Evolutionary conservation across 179 eudicot species (phyloP), one percentile per base, ranked within the genome.

Genomic region (Heliamphora ciliata): DNA sequence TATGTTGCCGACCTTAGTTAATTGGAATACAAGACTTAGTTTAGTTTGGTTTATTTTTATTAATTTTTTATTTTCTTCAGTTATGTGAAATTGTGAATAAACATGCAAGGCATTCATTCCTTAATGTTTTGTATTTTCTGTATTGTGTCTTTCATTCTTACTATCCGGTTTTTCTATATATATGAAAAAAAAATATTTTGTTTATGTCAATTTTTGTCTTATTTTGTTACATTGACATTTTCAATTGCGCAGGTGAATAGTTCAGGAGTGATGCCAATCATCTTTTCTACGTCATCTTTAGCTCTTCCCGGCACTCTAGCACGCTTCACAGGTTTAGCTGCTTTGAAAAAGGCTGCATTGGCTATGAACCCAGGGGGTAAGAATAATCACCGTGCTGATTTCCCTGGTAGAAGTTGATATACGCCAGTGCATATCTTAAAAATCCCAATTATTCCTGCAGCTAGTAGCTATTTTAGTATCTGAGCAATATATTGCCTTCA

Each of bases 251-350:
- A 95, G 98, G 98, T 95, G 82, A 95, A 95, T 80, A 94, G 98
- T 84, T 90, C 98, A 50, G 98, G 98, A 83, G 98, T 95, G 75
- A 95, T 95, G 98, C 98, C 98, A 81, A 95, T 95, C 79, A 95
- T 95, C 82, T 95, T 95, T 85, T 95, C 98, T 13, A 94, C 98
- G 21, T 95, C 98, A 78, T 92, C 98, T 51, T 86, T 95, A 86
- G 91, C 98, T 82, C 98, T 95, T 89, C 98, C 98, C 3, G 97
- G 89, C 77, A 95, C 98, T 79, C 82, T 95, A 61, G 98, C 98
- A 46, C 98, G 98, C 24, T 95, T 95, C 90, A 95, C 97, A 54
- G 97, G 98, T 58, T 83, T 94, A 80, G 85, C 83, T 86, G 81
- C 87, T 72, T 84, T 96, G 63, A 92, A 91, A 89, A 89, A 92